Base-by-base conservation (phyloP, 1,139 yeast genomes). In the Taphrina wiesneri region DNA sequence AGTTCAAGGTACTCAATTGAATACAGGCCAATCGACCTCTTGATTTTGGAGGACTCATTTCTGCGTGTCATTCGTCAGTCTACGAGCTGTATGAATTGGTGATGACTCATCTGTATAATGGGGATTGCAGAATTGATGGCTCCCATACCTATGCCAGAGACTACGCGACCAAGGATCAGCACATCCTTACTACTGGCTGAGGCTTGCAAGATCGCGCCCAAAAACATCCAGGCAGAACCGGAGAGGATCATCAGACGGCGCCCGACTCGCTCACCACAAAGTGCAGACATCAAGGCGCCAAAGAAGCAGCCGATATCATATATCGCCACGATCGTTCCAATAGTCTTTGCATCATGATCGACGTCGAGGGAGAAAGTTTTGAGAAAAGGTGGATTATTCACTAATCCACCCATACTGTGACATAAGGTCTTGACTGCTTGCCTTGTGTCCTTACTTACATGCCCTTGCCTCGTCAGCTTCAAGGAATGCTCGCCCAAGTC, bases 291-390 rank as follows among this genome's bases (percentile, higher is more conserved):
- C 70, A 83, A 70, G 72, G 70, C 39, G 90, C 95, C 95, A 70
- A 83, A 81, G 78, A 87, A 84, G 80, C 91, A 87, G 15, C 95
- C 95, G 66, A 88, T 76, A 74, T 87, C 92, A 75, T 87, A 88
- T 75, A 87, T 83, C 0, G 91, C 81, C 7, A 88, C 86, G 51
- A 86, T 86, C 2, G 86, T 86, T 74, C 91, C 91, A 73, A 85
- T 49, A 13, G 36, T 9, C 19, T 46, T 45, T 5, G 62, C 43
- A 45, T 56, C 62, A n/a, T n/a, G 43, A n/a, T 28, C 26, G 21
- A 45, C 28, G 43, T 46, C 62, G 43, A 56, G 53, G 3, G 62
- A 43, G 73, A 85, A 85, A 63, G 80, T 84, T 15, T 75, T 70
- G 71, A 81, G 80, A 71, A 86, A 86, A 67, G 82, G 81, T 0